These are phyloP conservation scores for Euptelea pleiosperma DNA, from an alignment of 164 flowering plant species.

Conservation along the genomic window DNA sequence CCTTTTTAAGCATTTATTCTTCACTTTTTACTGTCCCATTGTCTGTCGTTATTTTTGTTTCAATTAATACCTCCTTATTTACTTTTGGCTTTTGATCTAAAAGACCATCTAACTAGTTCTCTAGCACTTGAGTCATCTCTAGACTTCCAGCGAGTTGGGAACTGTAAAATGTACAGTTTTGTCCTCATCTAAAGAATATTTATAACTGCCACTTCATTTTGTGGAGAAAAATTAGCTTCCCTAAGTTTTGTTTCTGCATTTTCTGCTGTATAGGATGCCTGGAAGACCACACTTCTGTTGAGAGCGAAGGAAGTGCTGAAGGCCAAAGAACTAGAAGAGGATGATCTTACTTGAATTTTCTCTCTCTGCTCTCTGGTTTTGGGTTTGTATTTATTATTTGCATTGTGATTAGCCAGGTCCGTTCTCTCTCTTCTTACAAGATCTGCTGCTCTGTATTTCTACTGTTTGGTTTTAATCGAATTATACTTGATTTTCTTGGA, in stretches of 20 bases:
- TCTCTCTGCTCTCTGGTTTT: background rate
- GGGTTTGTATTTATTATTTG: slow-evolving; percentile 6
- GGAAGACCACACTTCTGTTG: slow-evolving; percentile 67
- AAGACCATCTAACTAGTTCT: too few species aligned
- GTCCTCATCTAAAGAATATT: background rate
- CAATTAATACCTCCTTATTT: too few species aligned
- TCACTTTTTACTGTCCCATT: too few species aligned
- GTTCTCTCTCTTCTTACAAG: background rate
- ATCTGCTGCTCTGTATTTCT: background rate
- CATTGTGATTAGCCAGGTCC: background rate
- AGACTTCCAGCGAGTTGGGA: too few species aligned
- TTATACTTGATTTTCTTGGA: background rate
- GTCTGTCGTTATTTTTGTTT: too few species aligned
- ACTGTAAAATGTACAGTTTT: too few species aligned
- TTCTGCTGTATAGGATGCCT: slow-evolving; percentile 43
- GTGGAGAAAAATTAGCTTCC: too few species aligned
- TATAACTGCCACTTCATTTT: too few species aligned
- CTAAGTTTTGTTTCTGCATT: background rate
- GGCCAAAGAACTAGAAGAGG: slow-evolving; percentile 58
- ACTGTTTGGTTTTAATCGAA: too few species aligned
- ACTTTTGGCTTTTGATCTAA: too few species aligned
- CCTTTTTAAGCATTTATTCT: too few species aligned
- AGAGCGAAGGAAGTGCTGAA: slow-evolving; percentile 64
- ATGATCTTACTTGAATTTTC: slow-evolving; percentile 52
- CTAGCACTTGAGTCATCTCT: too few species aligned